Evolutionary conservation across 2,329 filamentous ascomycete genomes (phyloP), one percentile per base, ranked within the genome.

Genomic region (Cercospora sesami): DNA sequence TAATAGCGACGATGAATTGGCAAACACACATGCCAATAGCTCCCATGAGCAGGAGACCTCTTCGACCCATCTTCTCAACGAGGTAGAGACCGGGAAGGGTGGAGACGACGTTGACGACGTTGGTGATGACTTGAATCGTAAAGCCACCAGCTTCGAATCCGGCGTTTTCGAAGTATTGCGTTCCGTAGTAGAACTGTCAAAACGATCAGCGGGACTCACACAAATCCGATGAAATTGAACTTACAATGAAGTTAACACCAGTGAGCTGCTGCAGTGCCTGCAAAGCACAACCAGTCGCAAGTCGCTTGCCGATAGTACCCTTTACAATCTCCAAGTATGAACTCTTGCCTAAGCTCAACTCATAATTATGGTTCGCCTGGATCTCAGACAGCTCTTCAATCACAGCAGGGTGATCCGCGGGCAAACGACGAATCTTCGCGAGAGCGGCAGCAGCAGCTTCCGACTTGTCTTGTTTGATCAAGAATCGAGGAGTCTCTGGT

Each of bases 361-460:
- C 93, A 78, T 94, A 93, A 80, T 91, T 90, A 81, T 94, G 87
- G 84, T 96, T 96, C 82, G 92, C 93, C 66, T 94, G 85, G 71
- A 97, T 92, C 82, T 96, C 93, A 23, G 89, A 86, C 23, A 96
- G 84, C 81, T 96, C 93, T 69, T 87, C 83, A 14, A 75, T 67
- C 5, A 79, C 28, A 1, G 75, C 81, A 87, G 87, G 81, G 93
- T 90, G 80, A 86, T 91, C 88, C 64, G 81, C n/a, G 14, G 71
- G 67, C 80, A 96, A 90, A 69, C 91, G 91, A 77, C 93, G 91
- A 33, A 96, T 87, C 66, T 85, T 86, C 62, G 87, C 14, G 12
- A 78, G 73, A 14, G 77, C 70, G 21, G 72, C 71, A 45, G 61
- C 69, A 28, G 69, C 67, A 39, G 71, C 61, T 58, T 78, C 76